These are phyloP conservation scores for Lindgomyces ingoldianus DNA, from an alignment of 495 filamentous ascomycete species.

Conservation along the genomic window DNA sequence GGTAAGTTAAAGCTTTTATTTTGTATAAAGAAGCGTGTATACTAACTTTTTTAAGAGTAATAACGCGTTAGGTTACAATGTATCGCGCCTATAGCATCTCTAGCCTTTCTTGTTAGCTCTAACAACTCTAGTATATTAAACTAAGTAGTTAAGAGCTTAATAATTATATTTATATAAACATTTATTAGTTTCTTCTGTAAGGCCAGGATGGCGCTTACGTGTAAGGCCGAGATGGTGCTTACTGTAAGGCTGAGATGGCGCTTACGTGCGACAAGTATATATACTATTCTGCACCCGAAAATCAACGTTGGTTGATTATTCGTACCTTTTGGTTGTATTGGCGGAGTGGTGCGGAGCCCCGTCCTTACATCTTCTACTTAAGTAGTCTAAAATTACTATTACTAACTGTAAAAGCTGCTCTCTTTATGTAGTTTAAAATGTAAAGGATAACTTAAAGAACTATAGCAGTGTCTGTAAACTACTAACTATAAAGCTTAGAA, in stretches of 20 bases:
- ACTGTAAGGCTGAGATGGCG: too few relatives aligned
- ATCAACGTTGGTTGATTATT: too few relatives aligned
- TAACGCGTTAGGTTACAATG: not conserved
- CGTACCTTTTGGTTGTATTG: too few relatives aligned
- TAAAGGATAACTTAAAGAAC: not conserved
- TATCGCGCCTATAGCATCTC: not conserved
- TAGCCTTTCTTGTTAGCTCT: not conserved
- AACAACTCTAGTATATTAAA: not conserved
- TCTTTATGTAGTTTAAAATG: not conserved
- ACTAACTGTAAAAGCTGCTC: not conserved
- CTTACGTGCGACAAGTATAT: too few relatives aligned
- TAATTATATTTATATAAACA: not conserved
- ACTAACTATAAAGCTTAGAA: not conserved
- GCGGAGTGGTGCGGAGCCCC: too few relatives aligned
- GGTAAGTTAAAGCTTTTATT: too few relatives aligned
- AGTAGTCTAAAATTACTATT: not conserved
- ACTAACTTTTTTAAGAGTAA: not conserved
- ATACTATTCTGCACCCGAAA: too few relatives aligned
- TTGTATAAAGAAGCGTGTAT: too few relatives aligned
- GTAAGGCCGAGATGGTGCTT: too few relatives aligned
- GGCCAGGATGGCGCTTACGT: too few relatives aligned
- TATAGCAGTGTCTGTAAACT: not conserved
- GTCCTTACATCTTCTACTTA: too few relatives aligned
- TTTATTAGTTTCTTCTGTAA: not conserved
- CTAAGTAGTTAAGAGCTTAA: not conserved